Conservation (phyloP, 139 green algal genomes). For the Spirogloea muscicola region DNA sequence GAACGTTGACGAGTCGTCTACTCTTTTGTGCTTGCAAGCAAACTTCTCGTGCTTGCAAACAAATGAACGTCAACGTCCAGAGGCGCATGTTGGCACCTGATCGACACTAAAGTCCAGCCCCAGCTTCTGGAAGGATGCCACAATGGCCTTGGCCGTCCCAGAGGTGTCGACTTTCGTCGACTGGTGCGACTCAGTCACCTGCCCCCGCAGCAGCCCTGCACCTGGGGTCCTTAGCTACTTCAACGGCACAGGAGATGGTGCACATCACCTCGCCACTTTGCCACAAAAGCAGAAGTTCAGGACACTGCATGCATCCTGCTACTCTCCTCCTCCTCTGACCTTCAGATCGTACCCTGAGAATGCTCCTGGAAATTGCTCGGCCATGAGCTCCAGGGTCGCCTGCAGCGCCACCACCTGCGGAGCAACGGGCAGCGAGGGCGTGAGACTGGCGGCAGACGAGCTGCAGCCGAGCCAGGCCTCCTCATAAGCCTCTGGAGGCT, state of each 20-base stretch:
- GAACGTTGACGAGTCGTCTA: too few relatives aligned
- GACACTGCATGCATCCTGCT: too few relatives aligned
- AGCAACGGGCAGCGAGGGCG: slow-evolving; percentile 32
- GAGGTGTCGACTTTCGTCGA: slow-evolving; percentile 92
- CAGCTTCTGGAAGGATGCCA: slow-evolving; percentile 80
- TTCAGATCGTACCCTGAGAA: slow-evolving; percentile 87
- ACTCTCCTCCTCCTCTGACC: too few relatives aligned
- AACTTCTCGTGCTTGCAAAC: too few relatives aligned
- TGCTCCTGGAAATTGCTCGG: slow-evolving; percentile 84
- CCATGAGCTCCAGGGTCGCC: slow-evolving; percentile 89
- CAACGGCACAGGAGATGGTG: too few relatives aligned
- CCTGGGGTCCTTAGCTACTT: slow-evolving; percentile 4
- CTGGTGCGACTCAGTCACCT: slow-evolving; percentile 91
- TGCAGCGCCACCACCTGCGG: slow-evolving; percentile 82
- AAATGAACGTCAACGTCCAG: too few relatives aligned
- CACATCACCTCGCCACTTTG: too few relatives aligned
- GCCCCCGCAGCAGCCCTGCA: not conserved
- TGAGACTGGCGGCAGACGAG: too few relatives aligned
- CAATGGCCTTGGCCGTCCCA: slow-evolving; percentile 85
- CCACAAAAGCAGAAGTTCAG: not conserved
- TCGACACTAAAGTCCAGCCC: slow-evolving; percentile 70
- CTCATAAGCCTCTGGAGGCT: too few relatives aligned
- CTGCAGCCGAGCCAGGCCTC: too few relatives aligned
- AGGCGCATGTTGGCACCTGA: too few relatives aligned
- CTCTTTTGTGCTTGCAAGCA: too few relatives aligned